phyloP scores from a whole-genome alignment of 805 yeast species.

The Candida verbasci region DNA sequence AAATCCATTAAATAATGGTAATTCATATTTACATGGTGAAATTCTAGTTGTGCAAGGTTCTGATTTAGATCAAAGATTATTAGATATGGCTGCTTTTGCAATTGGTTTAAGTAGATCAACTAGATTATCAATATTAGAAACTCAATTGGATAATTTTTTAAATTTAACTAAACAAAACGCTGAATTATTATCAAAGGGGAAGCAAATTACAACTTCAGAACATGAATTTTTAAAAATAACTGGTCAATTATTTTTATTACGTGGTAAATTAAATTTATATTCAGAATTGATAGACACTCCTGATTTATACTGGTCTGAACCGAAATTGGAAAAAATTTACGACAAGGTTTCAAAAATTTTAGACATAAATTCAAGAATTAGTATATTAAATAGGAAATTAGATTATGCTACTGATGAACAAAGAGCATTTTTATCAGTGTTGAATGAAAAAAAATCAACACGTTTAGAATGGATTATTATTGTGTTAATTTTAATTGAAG shows the following conservation, averaged over 20 bases:
- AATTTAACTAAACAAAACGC: conserved; percentile 59
- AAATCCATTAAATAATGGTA: conserved; percentile 23
- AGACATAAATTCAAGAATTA: conserved; percentile 74
- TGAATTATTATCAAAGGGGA: conserved; percentile 62
- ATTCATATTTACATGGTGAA: conserved; percentile 58
- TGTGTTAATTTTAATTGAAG: conserved; percentile 77
- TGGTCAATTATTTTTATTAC: conserved; percentile 66
- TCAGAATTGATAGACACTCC: conserved; percentile 90
- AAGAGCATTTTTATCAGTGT: conserved; percentile 65
- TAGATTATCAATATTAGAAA: conserved; percentile 74
- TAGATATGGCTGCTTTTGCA: conserved; percentile 86
- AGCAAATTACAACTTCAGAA: conserved; percentile 39
- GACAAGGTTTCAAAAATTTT: conserved; percentile 63
- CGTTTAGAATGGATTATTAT: conserved; percentile 88
- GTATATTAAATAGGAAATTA: conserved; percentile 75
- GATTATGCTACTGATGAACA: conserved; percentile 92
- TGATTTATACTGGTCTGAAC: conserved; percentile 90
- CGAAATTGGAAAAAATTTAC: conserved; percentile 74
- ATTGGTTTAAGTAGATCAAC: conserved; percentile 86
- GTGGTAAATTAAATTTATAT: conserved; percentile 82
- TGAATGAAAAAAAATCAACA: conserved; percentile 72
- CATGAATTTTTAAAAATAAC: conserved; percentile 63
- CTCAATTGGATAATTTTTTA: conserved; percentile 66
- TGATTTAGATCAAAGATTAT: conserved; percentile 41
- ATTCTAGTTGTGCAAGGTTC: conserved; percentile 60